Percentiles rank a stretch among this genome's conserved stretches.
Evolutionary conservation across 306 rosid genomes (phyloP).

Genomic region (Quercus mongolica): DNA sequence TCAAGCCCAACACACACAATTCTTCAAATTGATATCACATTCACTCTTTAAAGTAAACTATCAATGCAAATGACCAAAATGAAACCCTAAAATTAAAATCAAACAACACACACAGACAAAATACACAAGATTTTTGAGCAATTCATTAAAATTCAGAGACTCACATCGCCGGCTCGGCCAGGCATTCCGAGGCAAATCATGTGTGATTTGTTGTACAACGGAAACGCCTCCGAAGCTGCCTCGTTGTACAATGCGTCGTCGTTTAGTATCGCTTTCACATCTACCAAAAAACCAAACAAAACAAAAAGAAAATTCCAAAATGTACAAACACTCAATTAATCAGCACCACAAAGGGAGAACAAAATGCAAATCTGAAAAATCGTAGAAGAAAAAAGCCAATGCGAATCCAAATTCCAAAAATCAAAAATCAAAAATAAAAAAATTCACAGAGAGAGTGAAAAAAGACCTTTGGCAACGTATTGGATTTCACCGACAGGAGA

Average conservation of each 20-base stretch:
- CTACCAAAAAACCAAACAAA: constrained; percentile 32
- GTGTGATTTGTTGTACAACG: constrained; percentile 75
- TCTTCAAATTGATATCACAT: not conserved
- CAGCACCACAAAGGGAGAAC: not conserved
- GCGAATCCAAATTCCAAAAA: not conserved
- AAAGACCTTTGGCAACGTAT: constrained; percentile 86
- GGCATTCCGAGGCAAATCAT: constrained; percentile 72
- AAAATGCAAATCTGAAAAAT: constrained; percentile 1
- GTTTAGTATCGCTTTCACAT: constrained; percentile 77
- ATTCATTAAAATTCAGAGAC: constrained; percentile 2
- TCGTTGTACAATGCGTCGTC: constrained; percentile 66
- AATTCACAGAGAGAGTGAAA: not conserved
- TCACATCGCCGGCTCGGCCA: constrained; percentile 70
- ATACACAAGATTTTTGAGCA: too few relatives aligned
- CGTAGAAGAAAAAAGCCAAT: not conserved
- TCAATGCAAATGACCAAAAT: not conserved
- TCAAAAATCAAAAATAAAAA: not conserved
- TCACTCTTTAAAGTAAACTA: not conserved
- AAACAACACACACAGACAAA: not conserved
- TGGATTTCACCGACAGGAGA: constrained; percentile 98
- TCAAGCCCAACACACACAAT: not conserved
- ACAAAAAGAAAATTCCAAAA: not conserved
- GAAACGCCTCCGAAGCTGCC: constrained; percentile 82
- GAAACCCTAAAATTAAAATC: constrained; percentile 30
- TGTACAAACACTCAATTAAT: not conserved